Conservation (phyloP, 2,329 filamentous ascomycete species). For the Botryosphaeria agaves region DNA sequence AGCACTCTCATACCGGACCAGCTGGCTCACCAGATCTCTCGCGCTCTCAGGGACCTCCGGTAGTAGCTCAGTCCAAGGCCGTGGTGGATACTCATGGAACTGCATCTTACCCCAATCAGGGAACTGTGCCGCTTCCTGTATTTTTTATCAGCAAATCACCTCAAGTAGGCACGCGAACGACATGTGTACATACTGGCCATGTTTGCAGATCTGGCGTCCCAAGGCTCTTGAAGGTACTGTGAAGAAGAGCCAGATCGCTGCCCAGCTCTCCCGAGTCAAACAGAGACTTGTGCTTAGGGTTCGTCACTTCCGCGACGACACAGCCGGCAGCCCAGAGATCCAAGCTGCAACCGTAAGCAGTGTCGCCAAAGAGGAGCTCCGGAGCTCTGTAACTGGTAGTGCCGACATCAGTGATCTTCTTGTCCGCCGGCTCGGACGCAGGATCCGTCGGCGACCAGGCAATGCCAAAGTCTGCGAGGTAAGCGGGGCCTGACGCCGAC, state of each 20-base stretch:
- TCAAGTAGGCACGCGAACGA: background rate
- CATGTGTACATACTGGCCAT: conserved; percentile 51
- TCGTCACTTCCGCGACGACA: conserved; percentile 60
- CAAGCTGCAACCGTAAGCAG: conserved; percentile 49
- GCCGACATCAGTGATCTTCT: conserved; percentile 83
- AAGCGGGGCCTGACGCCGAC: conserved; percentile 51
- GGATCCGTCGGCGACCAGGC: conserved; percentile 52
- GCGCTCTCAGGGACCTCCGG: conserved; percentile 39
- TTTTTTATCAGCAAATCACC: conserved; percentile 3
- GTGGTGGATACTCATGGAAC: conserved; percentile 56
- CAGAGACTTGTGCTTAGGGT: conserved; percentile 39
- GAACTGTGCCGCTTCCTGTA: conserved; percentile 44
- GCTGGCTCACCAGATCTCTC: conserved; percentile 44
- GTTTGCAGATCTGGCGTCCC: conserved; percentile 65
- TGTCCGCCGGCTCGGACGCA: conserved; percentile 41
- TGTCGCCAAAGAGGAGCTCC: conserved; percentile 76
- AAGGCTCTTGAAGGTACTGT: conserved; percentile 81
- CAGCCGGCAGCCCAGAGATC: conserved; percentile 86
- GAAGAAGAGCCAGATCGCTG: conserved; percentile 76
- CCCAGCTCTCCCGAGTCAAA: conserved; percentile 85
- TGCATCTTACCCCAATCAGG: conserved; percentile 78
- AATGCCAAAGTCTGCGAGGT: conserved; percentile 82
- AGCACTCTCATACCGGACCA: conserved; percentile 58
- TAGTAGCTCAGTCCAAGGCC: conserved; percentile 54
- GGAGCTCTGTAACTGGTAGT: conserved; percentile 84